These are phyloP conservation scores for Candolleomyces aberdarensis DNA, from an alignment of 768 basidiomycete species.

Conservation along the genomic window DNA sequence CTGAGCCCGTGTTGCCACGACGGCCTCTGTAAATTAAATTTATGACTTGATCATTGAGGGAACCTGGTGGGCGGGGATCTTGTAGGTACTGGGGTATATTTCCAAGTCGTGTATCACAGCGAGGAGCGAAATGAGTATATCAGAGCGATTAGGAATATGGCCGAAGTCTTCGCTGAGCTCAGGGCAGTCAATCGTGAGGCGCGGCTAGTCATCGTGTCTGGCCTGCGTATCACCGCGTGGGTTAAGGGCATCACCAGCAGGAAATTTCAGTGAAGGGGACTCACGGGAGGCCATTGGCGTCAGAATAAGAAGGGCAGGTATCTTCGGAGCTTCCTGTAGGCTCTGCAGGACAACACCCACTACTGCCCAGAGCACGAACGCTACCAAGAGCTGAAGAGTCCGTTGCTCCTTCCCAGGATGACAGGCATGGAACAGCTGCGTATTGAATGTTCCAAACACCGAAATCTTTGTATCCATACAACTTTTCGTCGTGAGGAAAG, in stretches of 20 bases:
- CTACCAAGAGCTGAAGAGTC: conserved; percentile 66
- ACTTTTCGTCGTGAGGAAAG: conserved; percentile 65
- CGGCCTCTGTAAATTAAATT: too few relatives aligned
- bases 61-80: too few relatives aligned
- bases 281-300: conserved; percentile 60
- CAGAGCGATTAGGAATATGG: too few relatives aligned
- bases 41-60: too few relatives aligned
- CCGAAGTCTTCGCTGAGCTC: too few relatives aligned
- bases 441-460: conserved; percentile 86
- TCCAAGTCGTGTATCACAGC: too few relatives aligned
- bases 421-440: conserved; percentile 55
- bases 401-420: conserved; percentile 61
- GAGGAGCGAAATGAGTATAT: too few relatives aligned
- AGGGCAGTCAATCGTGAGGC: not conserved
- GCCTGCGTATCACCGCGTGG: conserved; percentile 22
- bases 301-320: conserved; percentile 72
- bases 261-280: conserved; percentile 22
- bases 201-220: conserved; percentile 28
- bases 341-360: conserved; percentile 72
- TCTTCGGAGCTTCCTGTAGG: conserved; percentile 53
- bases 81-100: too few relatives aligned
- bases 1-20: too few relatives aligned
- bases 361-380: conserved; percentile 49
- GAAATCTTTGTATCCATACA: conserved; percentile 78
- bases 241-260: not conserved